A percentile compares a stretch with the other conserved stretches of the same genome.
These are phyloP conservation scores for Penicillium parvum DNA, from an alignment of 495 filamentous ascomycete genomes.

Conservation along the genomic window DNA sequence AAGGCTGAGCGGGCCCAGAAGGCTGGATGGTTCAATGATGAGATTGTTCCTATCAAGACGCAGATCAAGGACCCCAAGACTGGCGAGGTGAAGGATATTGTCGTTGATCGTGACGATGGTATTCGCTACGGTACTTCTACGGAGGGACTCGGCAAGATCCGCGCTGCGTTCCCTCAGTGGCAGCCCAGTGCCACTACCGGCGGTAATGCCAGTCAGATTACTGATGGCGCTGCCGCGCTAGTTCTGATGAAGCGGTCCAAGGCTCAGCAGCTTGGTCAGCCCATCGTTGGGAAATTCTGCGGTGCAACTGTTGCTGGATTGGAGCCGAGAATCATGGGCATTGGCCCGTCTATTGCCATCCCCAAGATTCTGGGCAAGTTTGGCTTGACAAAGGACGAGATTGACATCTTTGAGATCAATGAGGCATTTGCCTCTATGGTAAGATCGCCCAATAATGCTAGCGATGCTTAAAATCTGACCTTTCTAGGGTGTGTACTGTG, in stretches of 20 bases:
- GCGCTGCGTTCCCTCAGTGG: constrained; percentile 84
- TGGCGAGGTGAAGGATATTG: constrained; percentile 70
- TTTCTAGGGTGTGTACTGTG: constrained; percentile 70
- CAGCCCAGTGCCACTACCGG: constrained; percentile 81
- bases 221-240: constrained; percentile 86
- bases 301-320: constrained; percentile 84
- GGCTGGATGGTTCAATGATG: constrained; percentile 83
- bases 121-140: constrained; percentile 85
- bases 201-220: constrained; percentile 90
- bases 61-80: constrained; percentile 76
- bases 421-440: constrained; percentile 98
- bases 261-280: constrained; percentile 76
- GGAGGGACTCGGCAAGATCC: constrained; percentile 75
- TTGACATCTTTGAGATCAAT: constrained; percentile 91
- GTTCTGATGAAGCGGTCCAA: constrained; percentile 90
- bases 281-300: constrained; percentile 88
- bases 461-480: not conserved
- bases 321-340: constrained; percentile 92
- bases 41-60: constrained; percentile 83
- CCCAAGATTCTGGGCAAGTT: constrained; percentile 85
- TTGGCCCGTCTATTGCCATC: constrained; percentile 86
- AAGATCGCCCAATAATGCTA: not conserved
- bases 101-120: constrained; percentile 81
- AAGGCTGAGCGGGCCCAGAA: constrained; percentile 89
- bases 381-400: constrained; percentile 69